Evolutionary conservation across 192 early-diverging fungal species (phyloP).

Genomic region (Dissophora globulifera): DNA sequence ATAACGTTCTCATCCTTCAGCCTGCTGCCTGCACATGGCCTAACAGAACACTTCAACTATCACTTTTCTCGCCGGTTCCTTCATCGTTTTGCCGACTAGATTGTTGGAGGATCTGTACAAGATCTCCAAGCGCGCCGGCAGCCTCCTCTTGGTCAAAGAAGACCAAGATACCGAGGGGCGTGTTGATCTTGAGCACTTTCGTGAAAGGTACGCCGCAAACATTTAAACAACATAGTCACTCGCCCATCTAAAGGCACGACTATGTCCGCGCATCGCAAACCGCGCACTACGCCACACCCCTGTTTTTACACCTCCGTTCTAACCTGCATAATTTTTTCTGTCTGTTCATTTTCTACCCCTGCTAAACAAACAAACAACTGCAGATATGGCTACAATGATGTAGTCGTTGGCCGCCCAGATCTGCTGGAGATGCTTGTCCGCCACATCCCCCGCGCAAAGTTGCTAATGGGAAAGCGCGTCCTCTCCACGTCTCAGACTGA

Average conservation of each 20-base stretch:
- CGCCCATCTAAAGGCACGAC: too few species aligned
- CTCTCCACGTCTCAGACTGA: constrained; percentile 27
- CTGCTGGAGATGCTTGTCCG: constrained; percentile 21
- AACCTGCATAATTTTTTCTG: too few species aligned
- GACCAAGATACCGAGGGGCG: constrained; percentile 25
- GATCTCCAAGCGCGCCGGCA: constrained; percentile 31
- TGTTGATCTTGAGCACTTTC: constrained; percentile 35
- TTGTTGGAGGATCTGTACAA: constrained; percentile 35
- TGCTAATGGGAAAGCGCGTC: constrained; percentile 44
- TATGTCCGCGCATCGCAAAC: too few species aligned
- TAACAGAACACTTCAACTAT: too few species aligned
- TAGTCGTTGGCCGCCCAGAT: constrained; percentile 46
- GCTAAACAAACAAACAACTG: too few species aligned
- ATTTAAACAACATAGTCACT: too few species aligned
- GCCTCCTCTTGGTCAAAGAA: constrained; percentile 41
- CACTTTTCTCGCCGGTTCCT: not conserved
- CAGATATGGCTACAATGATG: constrained; percentile 40
- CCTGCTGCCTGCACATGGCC: too few species aligned
- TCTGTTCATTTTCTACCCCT: too few species aligned
- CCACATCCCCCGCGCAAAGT: constrained; percentile 21
- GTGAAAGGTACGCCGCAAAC: constrained; percentile 47
- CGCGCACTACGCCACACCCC: too few species aligned
- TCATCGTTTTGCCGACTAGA: not conserved
- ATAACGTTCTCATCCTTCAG: too few species aligned
- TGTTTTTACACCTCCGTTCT: not conserved